Evolutionary conservation across 2,329 filamentous ascomycete species (phyloP), one percentile per base, ranked within the genome.

Genomic region (Aschersonia sp.): DNA sequence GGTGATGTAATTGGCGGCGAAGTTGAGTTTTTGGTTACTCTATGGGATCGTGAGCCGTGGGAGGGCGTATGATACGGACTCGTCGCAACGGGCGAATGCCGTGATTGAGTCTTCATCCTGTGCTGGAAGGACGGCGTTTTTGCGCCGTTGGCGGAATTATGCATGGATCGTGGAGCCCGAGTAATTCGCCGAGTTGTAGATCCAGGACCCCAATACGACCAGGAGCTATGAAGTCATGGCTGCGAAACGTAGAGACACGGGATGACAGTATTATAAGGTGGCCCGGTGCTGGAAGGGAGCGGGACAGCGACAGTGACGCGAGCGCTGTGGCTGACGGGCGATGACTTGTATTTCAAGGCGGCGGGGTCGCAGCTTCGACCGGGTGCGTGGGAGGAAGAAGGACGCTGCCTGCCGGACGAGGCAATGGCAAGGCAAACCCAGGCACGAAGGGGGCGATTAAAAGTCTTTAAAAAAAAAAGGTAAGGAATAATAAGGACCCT

Each of bases 1-100:
- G 75, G 72, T 5, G 77, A 78, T 11, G 70, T 65, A 42, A 68
- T 50, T 4, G 79, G 76, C 1, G 77, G 78, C 6, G 67, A 78
- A 9, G 67, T 65, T 5, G 71, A 59, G 51, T 68, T 73, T 49
- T 62, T 60, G 33, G 35, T 37, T 4, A 62, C 54, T 47, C 60
- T 63, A 14, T 54, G 51, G 29, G 68, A 58, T 47, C 69, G 69
- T 43, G 68, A 61, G 43, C 67, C 61, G 47, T 68, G 69, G 6
- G 69, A 61, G 49, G 66, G 62, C 14, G 63, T 53, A 45, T 67
- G 63, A 50, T 63, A 61, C 10, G 60, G 57, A 46, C 58, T 61
- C 41, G 60, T 56, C 31, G 60, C 59, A 39, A 54, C 53, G 6
- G 64, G 60, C 30, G 68, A 61, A 31, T 65, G 62, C 42, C 63